Conservation (phyloP, 768 basidiomycete species). For the Tylopilus balloui region DNA sequence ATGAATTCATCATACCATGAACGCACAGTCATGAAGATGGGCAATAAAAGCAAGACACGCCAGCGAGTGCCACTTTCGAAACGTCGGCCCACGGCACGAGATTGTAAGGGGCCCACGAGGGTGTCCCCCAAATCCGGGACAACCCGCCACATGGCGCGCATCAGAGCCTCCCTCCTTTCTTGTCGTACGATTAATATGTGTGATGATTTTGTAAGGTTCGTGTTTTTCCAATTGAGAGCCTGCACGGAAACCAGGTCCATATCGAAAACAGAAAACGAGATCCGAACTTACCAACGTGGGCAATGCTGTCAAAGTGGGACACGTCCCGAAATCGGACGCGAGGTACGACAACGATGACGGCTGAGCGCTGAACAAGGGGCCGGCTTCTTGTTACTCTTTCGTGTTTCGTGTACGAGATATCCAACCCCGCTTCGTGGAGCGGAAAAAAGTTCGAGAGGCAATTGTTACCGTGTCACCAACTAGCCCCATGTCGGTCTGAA, state of each 20-base stretch:
- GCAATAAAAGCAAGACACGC: background rate
- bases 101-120: constrained; percentile 19
- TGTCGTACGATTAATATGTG: constrained; percentile 11
- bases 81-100: background rate
- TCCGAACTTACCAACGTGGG: constrained; percentile 11
- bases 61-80: background rate
- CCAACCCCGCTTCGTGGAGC: constrained; percentile 21
- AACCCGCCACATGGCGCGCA: constrained; percentile 1
- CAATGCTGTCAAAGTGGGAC: constrained; percentile 4
- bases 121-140: background rate
- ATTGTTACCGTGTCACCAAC: constrained; percentile 2
- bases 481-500: constrained; percentile 14
- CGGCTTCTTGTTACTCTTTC: constrained; percentile 8
- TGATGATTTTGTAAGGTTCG: constrained; percentile 16
- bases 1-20: no score
- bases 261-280: background rate
- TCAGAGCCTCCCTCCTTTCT: background rate
- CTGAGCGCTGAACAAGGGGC: constrained; percentile 6
- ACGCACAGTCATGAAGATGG: background rate
- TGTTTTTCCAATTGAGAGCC: no score
- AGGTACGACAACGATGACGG: background rate
- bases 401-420: constrained; percentile 22
- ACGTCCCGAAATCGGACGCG: no score
- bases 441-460: constrained; percentile 4
- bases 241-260: no score